Evolutionary conservation across 306 rosid genomes (phyloP), one percentile per base, ranked within the genome.

Genomic region (Begonia fuchsioides): DNA sequence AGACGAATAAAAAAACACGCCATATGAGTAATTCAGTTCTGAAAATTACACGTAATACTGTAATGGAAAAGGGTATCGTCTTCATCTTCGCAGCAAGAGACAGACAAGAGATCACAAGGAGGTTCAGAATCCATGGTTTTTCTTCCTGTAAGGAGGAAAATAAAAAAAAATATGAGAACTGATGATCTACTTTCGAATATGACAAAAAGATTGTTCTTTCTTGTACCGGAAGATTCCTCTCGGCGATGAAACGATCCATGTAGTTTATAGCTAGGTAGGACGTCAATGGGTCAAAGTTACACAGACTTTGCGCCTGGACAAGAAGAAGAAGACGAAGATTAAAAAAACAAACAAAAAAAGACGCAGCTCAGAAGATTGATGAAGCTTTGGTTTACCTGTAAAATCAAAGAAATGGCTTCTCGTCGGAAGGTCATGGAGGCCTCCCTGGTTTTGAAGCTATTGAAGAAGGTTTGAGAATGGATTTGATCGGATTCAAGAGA

Each of bases 71-170:
- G 56, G 71, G 57, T 16, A 50, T 72, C 68, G 64, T 67, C 68
- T 57, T 81, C 93, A 85, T 78, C 68, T 81, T 85, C n/a, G 75
- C 68, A 50, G 93, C 84, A 0, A 78, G 76, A 59, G 84, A 81
- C 39, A 81, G 60, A 55, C 82, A 78, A 12, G 82, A 73, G 35
- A 71, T 40, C 7, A 51, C 70, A 17, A 72, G 43, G 16, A 81
- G 87, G 51, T 69, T 70, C 12, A 69, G 48, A 44, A 80, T 47
- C 81, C 95, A 75, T 5, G 76, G 74, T 63, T 73, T 80, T 50
- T 56, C 76, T 53, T 60, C 68, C 87, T 77, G 66, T 58, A 62
- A 57, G 15, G 44, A 15, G 46, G n/a, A n/a, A n/a, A n/a, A n/a
- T n/a, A n/a, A n/a, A n/a, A 49, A 55, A n/a, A 9, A 6, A 13